Conservation (phyloP, 768 basidiomycete species). For the Serendipita sp. region DNA sequence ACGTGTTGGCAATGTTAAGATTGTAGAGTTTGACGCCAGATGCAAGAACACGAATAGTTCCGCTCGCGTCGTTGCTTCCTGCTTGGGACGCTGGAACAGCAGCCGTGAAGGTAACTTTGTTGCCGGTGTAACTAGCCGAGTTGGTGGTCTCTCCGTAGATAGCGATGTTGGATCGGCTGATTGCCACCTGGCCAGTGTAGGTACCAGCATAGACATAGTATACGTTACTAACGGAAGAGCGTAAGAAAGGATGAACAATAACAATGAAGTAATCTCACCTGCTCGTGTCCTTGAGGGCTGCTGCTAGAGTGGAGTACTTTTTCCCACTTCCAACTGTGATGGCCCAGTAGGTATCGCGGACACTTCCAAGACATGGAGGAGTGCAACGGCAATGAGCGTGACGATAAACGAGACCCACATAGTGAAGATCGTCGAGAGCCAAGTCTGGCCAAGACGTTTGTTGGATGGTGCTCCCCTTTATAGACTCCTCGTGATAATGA, state of each 20-base stretch:
- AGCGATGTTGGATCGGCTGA: slow-evolving; percentile 1
- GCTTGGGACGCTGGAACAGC: slow-evolving; percentile 12
- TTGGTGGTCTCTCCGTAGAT: slow-evolving; percentile 5
- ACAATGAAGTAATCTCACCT: neutral
- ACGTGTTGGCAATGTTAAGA: slow-evolving; percentile 13
- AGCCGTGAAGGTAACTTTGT: slow-evolving; percentile 5
- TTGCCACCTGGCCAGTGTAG: neutral
- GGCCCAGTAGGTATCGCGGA: neutral
- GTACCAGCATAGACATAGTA: too few relatives aligned
- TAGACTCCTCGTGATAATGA: too few relatives aligned
- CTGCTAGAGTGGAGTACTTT: neutral
- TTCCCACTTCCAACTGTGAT: neutral
- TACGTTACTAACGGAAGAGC: too few relatives aligned
- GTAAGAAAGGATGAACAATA: too few relatives aligned
- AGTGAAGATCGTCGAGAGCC: too few relatives aligned
- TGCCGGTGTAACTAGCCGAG: neutral
- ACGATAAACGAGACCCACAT: too few relatives aligned
- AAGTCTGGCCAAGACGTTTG: too few relatives aligned
- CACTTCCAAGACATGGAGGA: neutral
- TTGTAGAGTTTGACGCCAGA: slow-evolving; percentile 11
- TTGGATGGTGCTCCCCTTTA: too few relatives aligned
- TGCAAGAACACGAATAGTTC: slow-evolving; percentile 11
- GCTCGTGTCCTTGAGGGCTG: slow-evolving; percentile 1
- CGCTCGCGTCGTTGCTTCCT: slow-evolving; percentile 12
- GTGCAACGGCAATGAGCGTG: neutral